phyloP scores from a whole-genome alignment of 73 alveolate genomes.

The Effrenium voratum region DNA sequence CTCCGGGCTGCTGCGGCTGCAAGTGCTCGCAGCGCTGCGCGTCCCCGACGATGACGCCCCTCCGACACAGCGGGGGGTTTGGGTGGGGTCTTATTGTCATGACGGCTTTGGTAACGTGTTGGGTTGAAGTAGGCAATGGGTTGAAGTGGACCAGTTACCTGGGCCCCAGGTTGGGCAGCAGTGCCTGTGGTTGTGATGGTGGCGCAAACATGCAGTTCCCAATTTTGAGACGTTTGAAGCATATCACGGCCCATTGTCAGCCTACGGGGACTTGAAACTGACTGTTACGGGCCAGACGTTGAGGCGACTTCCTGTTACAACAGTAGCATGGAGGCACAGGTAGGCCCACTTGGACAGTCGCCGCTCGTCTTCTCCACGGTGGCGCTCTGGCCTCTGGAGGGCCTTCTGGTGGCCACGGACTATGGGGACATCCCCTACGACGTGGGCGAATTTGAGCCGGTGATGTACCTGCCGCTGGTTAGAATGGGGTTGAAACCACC shows the following conservation, averaged over 20 bases:
- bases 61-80: too few relatives aligned
- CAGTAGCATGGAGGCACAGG: background rate
- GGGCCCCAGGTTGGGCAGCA: too few relatives aligned
- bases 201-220: too few relatives aligned
- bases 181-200: too few relatives aligned
- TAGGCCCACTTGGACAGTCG: background rate
- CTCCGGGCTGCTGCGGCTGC: slow-evolving; percentile 41
- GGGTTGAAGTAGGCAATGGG: too few relatives aligned
- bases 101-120: too few relatives aligned
- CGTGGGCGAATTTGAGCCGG: slow-evolving; percentile 62
- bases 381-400: slow-evolving; percentile 83
- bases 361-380: slow-evolving; percentile 39
- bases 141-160: too few relatives aligned
- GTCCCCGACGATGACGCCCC: background rate
- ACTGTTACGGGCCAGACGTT: background rate
- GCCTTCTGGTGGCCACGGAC: slow-evolving; percentile 65
- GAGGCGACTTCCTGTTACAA: background rate
- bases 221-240: too few relatives aligned
- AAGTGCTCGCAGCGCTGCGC: background rate
- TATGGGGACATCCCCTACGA: slow-evolving; percentile 71
- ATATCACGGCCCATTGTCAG: too few relatives aligned
- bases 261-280: too few relatives aligned
- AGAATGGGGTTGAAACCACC: too few relatives aligned
- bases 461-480: slow-evolving; percentile 57
- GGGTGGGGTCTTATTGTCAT: too few relatives aligned